A percentile compares a stretch with the other conserved stretches of the same genome.
These are phyloP conservation scores for Polyporus tsugae DNA, from an alignment of 1,284 basidiomycete genomes.

Conservation along the genomic window DNA sequence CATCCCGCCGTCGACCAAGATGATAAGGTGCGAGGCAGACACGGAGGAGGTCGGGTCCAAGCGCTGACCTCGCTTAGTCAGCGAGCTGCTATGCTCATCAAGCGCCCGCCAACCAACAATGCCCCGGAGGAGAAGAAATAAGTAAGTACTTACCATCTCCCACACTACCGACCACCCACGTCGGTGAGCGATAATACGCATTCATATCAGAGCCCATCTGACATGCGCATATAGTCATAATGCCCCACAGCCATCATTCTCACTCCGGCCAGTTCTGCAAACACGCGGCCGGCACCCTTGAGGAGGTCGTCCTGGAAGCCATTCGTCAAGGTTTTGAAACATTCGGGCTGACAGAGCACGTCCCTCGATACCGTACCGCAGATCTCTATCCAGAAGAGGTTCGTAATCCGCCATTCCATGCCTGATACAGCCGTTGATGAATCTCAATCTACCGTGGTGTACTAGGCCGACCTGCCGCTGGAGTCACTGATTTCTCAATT, in stretches of 20 bases:
- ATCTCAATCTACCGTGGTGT: neutral
- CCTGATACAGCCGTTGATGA: neutral
- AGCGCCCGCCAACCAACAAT: too few relatives aligned
- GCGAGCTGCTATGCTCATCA: neutral
- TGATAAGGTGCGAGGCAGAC: neutral
- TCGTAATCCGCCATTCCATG: neutral
- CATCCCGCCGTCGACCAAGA: neutral
- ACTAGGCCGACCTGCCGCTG: conserved; percentile 58
- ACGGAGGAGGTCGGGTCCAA: neutral
- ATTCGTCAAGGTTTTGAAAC: conserved; percentile 81
- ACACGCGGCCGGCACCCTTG: conserved; percentile 83
- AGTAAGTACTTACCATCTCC: too few relatives aligned
- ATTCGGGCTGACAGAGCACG: conserved; percentile 95
- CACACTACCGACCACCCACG: neutral
- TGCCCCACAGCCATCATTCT: conserved; percentile 94
- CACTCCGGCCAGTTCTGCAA: conserved; percentile 98
- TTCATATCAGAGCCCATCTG: neutral
- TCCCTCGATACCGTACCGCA: conserved; percentile 80
- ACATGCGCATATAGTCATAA: conserved; percentile 40
- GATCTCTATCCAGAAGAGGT: conserved; percentile 99
- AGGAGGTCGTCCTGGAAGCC: conserved; percentile 84
- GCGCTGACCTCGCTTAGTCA: neutral
- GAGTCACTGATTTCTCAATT: conserved; percentile 67
- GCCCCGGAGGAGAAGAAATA: too few relatives aligned
- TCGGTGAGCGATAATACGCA: neutral